phyloP scores from a whole-genome alignment of 371 early-diverging fungal genomes.

The Zychaea mexicana region DNA sequence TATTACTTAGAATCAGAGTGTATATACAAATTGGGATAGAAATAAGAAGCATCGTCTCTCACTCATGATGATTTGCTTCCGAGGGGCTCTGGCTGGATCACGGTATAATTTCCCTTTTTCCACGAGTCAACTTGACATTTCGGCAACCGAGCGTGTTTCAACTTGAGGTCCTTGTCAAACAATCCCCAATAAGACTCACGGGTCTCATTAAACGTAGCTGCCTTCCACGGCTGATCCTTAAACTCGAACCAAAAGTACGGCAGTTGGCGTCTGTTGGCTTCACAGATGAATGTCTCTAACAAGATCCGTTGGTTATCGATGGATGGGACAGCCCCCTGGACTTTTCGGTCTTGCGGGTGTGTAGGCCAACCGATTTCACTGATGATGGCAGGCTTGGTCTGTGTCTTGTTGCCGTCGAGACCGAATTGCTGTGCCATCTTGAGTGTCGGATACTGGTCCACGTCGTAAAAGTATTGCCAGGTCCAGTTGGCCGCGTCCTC shows the following conservation, averaged over 20 bases:
- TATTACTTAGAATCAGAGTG: too few species aligned
- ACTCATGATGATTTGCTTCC: too few species aligned
- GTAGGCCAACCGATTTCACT: slow-evolving; percentile 75
- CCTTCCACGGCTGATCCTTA: slow-evolving; percentile 73
- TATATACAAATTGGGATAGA: too few species aligned
- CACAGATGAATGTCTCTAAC: slow-evolving; percentile 54
- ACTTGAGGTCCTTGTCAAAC: slow-evolving; percentile 40
- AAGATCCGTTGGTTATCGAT: slow-evolving; percentile 55
- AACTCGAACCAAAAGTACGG: slow-evolving; percentile 70
- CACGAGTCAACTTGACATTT: slow-evolving; percentile 33
- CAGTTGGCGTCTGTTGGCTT: slow-evolving; percentile 52
- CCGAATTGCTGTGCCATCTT: slow-evolving; percentile 7
- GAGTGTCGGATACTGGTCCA: slow-evolving; percentile 26
- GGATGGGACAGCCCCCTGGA: slow-evolving; percentile 51
- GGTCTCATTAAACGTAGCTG: slow-evolving; percentile 46
- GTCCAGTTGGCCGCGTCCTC: slow-evolving; percentile 54
- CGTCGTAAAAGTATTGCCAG: slow-evolving; percentile 47
- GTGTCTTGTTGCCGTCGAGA: not conserved
- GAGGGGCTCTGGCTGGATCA: slow-evolving; percentile 22
- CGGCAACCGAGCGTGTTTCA: slow-evolving; percentile 40
- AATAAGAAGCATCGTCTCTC: too few species aligned
- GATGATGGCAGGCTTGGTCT: slow-evolving; percentile 52
- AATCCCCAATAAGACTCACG: slow-evolving; percentile 70
- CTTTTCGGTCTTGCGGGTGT: slow-evolving; percentile 30
- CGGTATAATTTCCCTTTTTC: slow-evolving; percentile 18